Conservation (phyloP, 139 green algal genomes). For the Ettlia oleoabundans region DNA sequence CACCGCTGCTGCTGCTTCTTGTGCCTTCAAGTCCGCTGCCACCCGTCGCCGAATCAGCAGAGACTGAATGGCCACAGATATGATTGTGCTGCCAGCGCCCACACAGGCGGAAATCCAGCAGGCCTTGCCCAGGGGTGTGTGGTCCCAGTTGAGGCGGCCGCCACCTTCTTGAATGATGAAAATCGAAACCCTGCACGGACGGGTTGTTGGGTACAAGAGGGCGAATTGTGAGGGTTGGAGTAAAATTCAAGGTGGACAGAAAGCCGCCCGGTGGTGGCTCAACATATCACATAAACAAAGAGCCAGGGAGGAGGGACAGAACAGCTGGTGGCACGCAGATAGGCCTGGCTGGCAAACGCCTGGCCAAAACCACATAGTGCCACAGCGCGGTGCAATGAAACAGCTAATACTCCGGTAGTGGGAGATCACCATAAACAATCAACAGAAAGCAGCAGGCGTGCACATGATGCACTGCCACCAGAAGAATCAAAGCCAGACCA, state of each 20-base stretch:
- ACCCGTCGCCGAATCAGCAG: slow-evolving; percentile 10
- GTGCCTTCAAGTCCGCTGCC: background rate
- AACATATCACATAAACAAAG: too few relatives aligned
- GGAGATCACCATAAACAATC: too few relatives aligned
- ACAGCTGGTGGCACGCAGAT: too few relatives aligned
- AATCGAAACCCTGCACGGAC: slow-evolving; percentile 45
- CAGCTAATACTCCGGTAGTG: too few relatives aligned
- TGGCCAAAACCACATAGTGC: too few relatives aligned
- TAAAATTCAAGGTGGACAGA: too few relatives aligned
- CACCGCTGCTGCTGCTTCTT: background rate
- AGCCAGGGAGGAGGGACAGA: too few relatives aligned
- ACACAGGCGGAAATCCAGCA: slow-evolving; percentile 28
- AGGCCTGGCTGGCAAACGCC: too few relatives aligned
- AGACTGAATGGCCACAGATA: background rate
- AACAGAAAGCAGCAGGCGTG: too few relatives aligned
- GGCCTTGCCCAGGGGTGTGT: slow-evolving; percentile 23
- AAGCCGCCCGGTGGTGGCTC: too few relatives aligned
- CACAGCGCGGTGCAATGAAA: too few relatives aligned
- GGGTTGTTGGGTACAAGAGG: background rate
- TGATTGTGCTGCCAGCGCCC: background rate
- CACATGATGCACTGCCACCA: background rate
- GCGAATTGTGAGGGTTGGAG: background rate
- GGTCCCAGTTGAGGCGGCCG: slow-evolving; percentile 5
- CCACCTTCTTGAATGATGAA: slow-evolving; percentile 71
- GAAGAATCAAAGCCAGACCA: background rate